Percentiles rank a stretch among this genome's conserved stretches.
phyloP scores from a whole-genome alignment of 1,284 basidiomycete species.

The Porogramme epimiltina region DNA sequence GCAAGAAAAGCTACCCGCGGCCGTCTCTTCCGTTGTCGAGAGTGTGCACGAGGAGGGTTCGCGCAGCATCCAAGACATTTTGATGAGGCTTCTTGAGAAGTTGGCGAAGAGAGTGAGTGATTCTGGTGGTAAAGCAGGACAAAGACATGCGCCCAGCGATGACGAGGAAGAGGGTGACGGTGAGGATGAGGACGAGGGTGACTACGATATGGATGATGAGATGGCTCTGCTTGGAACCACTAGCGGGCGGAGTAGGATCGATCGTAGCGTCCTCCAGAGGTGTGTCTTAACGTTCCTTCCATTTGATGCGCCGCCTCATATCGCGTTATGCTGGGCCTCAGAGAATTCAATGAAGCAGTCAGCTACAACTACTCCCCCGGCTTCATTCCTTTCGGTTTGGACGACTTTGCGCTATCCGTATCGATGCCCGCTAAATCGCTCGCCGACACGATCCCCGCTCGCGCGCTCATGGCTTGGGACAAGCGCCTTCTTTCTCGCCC shows the following conservation, averaged over 20 bases:
- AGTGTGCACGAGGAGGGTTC: constrained; percentile 42
- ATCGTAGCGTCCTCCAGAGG: constrained; percentile 25
- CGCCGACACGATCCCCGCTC: constrained; percentile 49
- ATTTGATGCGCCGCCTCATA: too few relatives aligned
- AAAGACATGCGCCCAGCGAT: constrained; percentile 23
- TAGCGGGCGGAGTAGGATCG: constrained; percentile 6
- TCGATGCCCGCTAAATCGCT: constrained; percentile 53
- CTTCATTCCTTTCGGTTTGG: constrained; percentile 44
- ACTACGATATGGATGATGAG: constrained; percentile 32
- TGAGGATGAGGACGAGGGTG: constrained; percentile 37
- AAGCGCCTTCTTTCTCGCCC: constrained; percentile 51
- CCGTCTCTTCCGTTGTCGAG: constrained; percentile 43
- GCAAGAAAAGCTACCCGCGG: constrained; percentile 41
- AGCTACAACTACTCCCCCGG: constrained; percentile 56
- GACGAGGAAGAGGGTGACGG: constrained; percentile 36
- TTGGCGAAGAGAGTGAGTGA: constrained; percentile 17
- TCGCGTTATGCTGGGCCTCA: too few relatives aligned
- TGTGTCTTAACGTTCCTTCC: constrained; percentile 9
- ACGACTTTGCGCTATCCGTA: constrained; percentile 53
- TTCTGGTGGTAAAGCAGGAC: neutral
- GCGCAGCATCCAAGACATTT: constrained; percentile 44
- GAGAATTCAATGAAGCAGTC: constrained; percentile 58
- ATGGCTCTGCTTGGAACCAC: constrained; percentile 7
- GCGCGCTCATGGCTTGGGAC: constrained; percentile 66
- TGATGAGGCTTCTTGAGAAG: constrained; percentile 27